Evolutionary conservation across 2,329 filamentous ascomycete species (phyloP).

Genomic region (Dactylellina sp.): DNA sequence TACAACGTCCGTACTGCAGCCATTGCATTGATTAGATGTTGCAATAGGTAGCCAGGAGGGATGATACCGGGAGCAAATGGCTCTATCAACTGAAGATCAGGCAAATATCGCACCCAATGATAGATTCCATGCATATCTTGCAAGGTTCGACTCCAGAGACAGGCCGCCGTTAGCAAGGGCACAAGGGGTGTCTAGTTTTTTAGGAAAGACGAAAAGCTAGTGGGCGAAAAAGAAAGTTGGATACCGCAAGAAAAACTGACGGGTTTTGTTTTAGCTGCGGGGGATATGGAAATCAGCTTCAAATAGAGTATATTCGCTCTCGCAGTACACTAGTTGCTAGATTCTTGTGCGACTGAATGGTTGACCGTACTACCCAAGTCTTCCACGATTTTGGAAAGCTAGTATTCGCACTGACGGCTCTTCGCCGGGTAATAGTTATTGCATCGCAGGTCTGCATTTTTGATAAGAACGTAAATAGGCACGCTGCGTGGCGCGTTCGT

Average conservation of each 20-base stretch:
- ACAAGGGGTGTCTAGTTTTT: conserved; percentile 19
- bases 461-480: too few species aligned
- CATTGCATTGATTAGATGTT: conserved; percentile 10
- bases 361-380: conserved; percentile 1
- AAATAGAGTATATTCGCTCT: conserved; percentile 23
- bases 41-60: neutral
- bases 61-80: conserved; percentile 17
- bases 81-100: conserved; percentile 40
- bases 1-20: conserved; percentile 18
- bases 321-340: conserved; percentile 13
- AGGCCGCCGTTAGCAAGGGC: conserved; percentile 21
- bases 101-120: conserved; percentile 37
- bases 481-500: too few species aligned
- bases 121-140: conserved; percentile 29
- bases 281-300: conserved; percentile 14
- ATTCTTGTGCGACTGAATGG: conserved; percentile 21
- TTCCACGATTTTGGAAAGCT: conserved; percentile 11
- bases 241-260: conserved; percentile 5
- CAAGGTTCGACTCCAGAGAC: conserved; percentile 27
- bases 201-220: conserved; percentile 44
- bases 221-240: conserved; percentile 39
- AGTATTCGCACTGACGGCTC: conserved; percentile 12
- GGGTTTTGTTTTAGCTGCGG: conserved; percentile 17
- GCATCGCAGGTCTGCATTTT: conserved; percentile 10
- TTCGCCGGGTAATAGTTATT: neutral